Evolutionary conservation across 1,284 basidiomycete species (phyloP).

Genomic region (Cystobasidiaceae sp.): DNA sequence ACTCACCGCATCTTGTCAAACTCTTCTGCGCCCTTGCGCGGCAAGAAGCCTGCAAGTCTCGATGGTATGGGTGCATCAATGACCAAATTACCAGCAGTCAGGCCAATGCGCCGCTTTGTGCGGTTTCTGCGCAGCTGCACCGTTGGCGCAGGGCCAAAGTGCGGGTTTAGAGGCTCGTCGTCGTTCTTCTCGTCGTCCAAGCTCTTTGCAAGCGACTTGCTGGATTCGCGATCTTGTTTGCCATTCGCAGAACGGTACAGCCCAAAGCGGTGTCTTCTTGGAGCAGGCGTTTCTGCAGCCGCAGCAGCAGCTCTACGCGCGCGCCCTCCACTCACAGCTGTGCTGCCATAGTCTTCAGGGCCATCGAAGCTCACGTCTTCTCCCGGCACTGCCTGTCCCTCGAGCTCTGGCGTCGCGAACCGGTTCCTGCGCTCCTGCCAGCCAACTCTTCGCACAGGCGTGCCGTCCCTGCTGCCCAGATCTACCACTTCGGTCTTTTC

Average conservation of each 20-base stretch:
- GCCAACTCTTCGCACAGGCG: neutral
- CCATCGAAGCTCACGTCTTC: constrained; percentile 27
- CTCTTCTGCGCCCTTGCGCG: constrained; percentile 72
- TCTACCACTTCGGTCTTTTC: constrained; percentile 6
- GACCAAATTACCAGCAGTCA: constrained; percentile 76
- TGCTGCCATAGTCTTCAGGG: constrained; percentile 23
- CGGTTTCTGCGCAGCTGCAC: constrained; percentile 37
- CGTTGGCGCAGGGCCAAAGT: constrained; percentile 24
- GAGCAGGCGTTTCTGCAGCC: neutral
- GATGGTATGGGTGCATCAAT: constrained; percentile 78
- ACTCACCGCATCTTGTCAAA: constrained; percentile 70
- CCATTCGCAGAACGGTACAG: constrained; percentile 17
- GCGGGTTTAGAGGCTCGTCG: constrained; percentile 9
- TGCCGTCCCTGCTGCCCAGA: neutral
- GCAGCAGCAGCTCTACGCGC: neutral
- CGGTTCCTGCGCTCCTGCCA: neutral
- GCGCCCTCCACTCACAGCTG: neutral
- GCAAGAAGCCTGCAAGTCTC: constrained; percentile 65
- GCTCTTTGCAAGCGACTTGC: constrained; percentile 8
- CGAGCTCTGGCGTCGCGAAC: constrained; percentile 27
- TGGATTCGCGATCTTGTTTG: constrained; percentile 18
- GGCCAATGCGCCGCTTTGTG: constrained; percentile 49
- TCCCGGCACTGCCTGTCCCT: constrained; percentile 1
- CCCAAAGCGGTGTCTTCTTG: constrained; percentile 19
- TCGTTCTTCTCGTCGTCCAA: constrained; percentile 9